Base-by-base conservation (phyloP, 768 basidiomycete species). In the Boletus insuetus region DNA sequence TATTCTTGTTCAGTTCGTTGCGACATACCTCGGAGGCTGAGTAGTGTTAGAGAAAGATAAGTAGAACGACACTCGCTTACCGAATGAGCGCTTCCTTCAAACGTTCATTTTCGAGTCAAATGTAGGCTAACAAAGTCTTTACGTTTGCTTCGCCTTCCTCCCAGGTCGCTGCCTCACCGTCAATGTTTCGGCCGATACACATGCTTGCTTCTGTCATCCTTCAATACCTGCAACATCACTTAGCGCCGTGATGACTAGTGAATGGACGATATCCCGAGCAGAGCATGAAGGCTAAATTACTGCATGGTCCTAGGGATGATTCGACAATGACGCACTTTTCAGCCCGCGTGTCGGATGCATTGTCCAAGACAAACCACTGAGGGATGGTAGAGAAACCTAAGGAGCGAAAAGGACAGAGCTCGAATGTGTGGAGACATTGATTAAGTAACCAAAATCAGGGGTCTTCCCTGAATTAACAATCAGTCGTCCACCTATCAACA, bases 71-170 rank as follows among this genome's bases (percentile, higher is more conserved):
- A 41, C 6, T 29, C 3, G 64, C 80, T 35, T 40, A 93, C 89
- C 86, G 81, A 51, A 96, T 79, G 11, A 98, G 78, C 13, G 97
- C 97, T 65, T 98, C 97, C 71, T 97, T 98, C 51, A 99, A 74
- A 16, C 97, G 76, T 65, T 94, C 93, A 58, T 92, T 97, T 75
- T 98, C 95, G 1, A 99, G 83, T 66, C 97, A 96, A 17, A 89
- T 79, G 69, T 86, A 84, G 26, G 83, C 83, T 56, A 90, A 63
- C 5, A 87, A 83, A 59, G 79, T 77, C 64, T 85, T 86, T 7
- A 74, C 74, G 29, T 62, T 73, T 5, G 67, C 65, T 17, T 72
- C 67, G 13, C 60, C 67, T 34, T 65, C 73, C 29, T 69, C 73
- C 14, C 60, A 70, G 16, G 32, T 19, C 17, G 45, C 69, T 71